Evolutionary conservation across 2,329 filamentous ascomycete genomes (phyloP).

Genomic region (Sordariomycetes sp.): DNA sequence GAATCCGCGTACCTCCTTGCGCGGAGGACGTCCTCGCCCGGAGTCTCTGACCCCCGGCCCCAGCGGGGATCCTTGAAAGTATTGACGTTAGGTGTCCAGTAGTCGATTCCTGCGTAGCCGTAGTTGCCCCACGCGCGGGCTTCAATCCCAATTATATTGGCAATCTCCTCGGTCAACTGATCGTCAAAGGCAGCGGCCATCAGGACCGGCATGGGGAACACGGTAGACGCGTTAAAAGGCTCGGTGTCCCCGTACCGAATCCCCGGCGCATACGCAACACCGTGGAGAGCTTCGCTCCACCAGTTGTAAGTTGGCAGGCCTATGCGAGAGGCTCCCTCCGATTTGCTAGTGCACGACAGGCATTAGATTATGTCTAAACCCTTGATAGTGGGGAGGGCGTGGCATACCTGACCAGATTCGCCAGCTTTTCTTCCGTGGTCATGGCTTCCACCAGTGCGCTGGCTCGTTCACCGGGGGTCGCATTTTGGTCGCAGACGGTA

Average conservation of each 20-base stretch:
- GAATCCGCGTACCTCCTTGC: constrained; percentile 38
- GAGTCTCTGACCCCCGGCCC: constrained; percentile 51
- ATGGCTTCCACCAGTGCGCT: constrained; percentile 17
- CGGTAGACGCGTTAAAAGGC: constrained; percentile 49
- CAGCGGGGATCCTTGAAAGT: constrained; percentile 52
- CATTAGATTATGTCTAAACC: constrained; percentile 7
- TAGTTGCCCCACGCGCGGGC: constrained; percentile 55
- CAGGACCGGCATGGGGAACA: constrained; percentile 53
- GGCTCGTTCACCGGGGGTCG: constrained; percentile 16
- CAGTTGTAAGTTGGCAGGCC: constrained; percentile 49
- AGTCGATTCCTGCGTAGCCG: constrained; percentile 42
- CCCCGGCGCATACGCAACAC: constrained; percentile 42
- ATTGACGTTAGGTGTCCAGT: constrained; percentile 60
- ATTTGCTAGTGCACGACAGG: constrained; percentile 13
- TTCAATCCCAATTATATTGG: constrained; percentile 44
- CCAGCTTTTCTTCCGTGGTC: constrained; percentile 20
- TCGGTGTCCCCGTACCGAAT: constrained; percentile 33
- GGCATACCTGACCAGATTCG: constrained; percentile 19
- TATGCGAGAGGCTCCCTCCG: constrained; percentile 38
- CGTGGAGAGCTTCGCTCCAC: constrained; percentile 54
- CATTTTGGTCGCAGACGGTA: constrained; percentile 17
- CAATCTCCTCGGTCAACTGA: constrained; percentile 45
- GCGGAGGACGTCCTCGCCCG: constrained; percentile 42
- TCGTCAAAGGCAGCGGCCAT: constrained; percentile 56
- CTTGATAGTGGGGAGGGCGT: not conserved